phyloP scores from a whole-genome alignment of 306 rosid species.

The Geum urbanum region DNA sequence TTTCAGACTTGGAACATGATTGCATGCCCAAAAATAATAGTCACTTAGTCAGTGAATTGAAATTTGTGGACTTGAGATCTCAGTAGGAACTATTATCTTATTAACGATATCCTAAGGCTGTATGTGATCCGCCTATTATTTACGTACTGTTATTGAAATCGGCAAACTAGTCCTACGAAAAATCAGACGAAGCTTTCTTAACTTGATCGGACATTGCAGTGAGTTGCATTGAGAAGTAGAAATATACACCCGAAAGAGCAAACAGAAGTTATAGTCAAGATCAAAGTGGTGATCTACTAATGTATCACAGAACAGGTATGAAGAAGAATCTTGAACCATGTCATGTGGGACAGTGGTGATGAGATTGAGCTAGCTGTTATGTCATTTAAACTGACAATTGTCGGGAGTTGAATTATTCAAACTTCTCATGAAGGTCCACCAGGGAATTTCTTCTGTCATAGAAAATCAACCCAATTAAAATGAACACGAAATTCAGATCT shows the following conservation, averaged over 20 bases:
- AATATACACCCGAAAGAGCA: background rate
- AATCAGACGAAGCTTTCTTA: background rate
- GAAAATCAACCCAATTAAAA: conserved; percentile 1
- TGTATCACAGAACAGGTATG: background rate
- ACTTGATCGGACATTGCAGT: background rate
- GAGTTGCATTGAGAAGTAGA: background rate
- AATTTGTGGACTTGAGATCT: too few species aligned
- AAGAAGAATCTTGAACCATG: conserved; percentile 34
- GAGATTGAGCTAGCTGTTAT: conserved; percentile 20
- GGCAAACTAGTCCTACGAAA: background rate
- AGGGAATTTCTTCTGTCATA: conserved; percentile 8
- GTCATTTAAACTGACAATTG: conserved; percentile 33
- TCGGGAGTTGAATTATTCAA: conserved; percentile 26
- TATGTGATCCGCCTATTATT: too few species aligned
- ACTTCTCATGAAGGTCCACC: conserved; percentile 32
- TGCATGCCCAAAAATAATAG: too few species aligned
- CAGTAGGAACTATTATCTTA: too few species aligned
- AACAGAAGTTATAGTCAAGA: background rate
- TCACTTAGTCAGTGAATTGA: too few species aligned
- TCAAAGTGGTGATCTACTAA: background rate
- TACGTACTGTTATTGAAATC: too few species aligned
- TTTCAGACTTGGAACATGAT: too few species aligned
- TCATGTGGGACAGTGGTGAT: conserved; percentile 36
- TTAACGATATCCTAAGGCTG: too few species aligned
- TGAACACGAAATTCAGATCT: background rate